Base-by-base conservation (phyloP, 805 yeast genomes). In the Naumovozyma baii region DNA sequence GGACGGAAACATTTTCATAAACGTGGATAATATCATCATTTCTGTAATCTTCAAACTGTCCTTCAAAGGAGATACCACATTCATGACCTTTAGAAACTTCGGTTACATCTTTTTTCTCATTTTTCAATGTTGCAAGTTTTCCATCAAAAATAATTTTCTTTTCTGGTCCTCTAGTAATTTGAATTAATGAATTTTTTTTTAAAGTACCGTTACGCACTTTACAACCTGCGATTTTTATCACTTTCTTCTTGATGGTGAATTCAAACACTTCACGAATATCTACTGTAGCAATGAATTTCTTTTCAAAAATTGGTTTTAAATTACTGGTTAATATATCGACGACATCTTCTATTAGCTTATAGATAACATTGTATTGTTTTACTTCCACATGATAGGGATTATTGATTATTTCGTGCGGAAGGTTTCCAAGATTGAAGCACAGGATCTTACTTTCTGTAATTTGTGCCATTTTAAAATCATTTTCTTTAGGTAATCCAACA, bases 11-110 rank as follows among this genome's bases (percentile, higher is more conserved):
- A 47, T 79, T 83, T 59, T 87, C 95, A 48, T 72, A 77, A 2
- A 78, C 80, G 53, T 84, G 80, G 18, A 92, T 68, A 3, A 67
- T 52, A 62, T 92, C 97, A 14, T 94, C 96, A 15, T 67, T 78
- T 48, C 77, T 72, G 52, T 82, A 83, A 22, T 68, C 73, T 33
- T 74, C 76, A 79, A 86, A 86, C 8, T 45, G 41, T 33, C 64
- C 63, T 2, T 69, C 75, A 47, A 92, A 77, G 0, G 85, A 66
- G 18, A 90, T 57, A 39, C 98, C 98, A 67, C 96, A 92, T 50
- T 92, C 98, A 20, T 73, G 73, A 20, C 95, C 96, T 62, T 84
- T 88, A 42, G 74, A 74, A 7, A 83, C 84, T 52, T 82, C 90
- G 1, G 63, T 48, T 3, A 80, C 83, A 48, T 84, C 94, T 34